Evolutionary conservation across 805 yeast genomes (phyloP), one percentile per base, ranked within the genome.

Genomic region (Cyberlindnera bimundalis): DNA sequence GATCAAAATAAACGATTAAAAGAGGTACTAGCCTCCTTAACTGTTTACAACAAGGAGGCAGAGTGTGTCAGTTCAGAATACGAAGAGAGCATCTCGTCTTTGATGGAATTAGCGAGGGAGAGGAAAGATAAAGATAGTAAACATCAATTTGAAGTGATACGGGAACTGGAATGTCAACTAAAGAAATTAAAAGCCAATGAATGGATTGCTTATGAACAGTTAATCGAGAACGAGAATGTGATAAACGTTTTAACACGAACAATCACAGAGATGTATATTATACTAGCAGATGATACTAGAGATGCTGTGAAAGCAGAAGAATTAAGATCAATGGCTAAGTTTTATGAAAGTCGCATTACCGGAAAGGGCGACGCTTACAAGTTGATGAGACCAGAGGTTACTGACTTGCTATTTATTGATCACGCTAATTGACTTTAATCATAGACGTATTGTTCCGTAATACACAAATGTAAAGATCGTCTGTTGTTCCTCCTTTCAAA

Each of bases 1-100:
- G 28, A 30, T 7, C 58, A 55, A 28, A 53, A 53, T 34, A 4
- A 8, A 19, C 34, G 43, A 35, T 24, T 55, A 34, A 53, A 43
- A 29, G 9, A 28, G 16, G 19, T 55, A 3, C 34, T 52, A 11
- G 37, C 13, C 3, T 26, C 38, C 3, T 45, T 42, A 29, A 37
- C 9, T 14, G n/a, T 19, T 5, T 47, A 45, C 25, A 48, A 37
- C 18, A 11, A 11, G 2, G 45, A 47, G n/a, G 33, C 45, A 9
- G 30, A 33, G 18, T 7, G 13, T 1, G 35, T 48, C 4, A 51
- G 48, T 16, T 6, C 13, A 3, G 52, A 50, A 11, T 55, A 48
- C 24, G 56, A 53, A 24, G 14, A 23, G 0, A 20, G 31, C 5
- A 46, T 54, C 5, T 42, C 42, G 18, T 6, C 14, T 0, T 10